These are phyloP conservation scores for Auriscalpium microsporum DNA, from an alignment of 768 basidiomycete species.

Conservation along the genomic window DNA sequence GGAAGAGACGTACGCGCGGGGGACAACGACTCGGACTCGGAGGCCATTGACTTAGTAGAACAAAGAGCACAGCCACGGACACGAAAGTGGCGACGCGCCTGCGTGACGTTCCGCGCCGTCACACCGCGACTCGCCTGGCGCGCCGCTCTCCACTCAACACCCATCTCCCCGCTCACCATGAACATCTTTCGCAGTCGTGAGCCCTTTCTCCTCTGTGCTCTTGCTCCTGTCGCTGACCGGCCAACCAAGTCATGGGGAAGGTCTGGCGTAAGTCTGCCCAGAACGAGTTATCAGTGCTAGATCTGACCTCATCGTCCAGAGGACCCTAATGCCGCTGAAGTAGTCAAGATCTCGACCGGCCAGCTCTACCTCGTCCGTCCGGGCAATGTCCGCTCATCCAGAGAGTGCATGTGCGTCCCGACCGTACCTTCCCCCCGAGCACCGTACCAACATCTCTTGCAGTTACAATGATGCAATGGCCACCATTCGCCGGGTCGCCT, in stretches of 20 bases:
- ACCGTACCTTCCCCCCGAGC: background rate
- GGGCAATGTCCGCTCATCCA: conserved; percentile 80
- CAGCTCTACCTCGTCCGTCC: conserved; percentile 88
- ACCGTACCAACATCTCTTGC: background rate
- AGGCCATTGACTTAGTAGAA: no score
- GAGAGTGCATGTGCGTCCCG: conserved; percentile 89
- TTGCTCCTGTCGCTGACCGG: conserved; percentile 17
- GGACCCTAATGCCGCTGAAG: conserved; percentile 90
- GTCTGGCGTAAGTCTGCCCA: conserved; percentile 76
- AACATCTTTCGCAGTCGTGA: conserved; percentile 78
- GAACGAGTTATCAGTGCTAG: background rate
- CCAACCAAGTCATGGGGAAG: conserved; percentile 66
- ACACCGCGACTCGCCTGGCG: conserved; percentile 17
- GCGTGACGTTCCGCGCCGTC: conserved; percentile 12
- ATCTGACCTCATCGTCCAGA: conserved; percentile 42
- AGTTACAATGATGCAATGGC: conserved; percentile 96
- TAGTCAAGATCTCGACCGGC: conserved; percentile 88
- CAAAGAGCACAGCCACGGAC: background rate
- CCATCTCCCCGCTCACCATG: conserved; percentile 38
- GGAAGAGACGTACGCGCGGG: no score
- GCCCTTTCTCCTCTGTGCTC: conserved; percentile 23
- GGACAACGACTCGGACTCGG: no score
- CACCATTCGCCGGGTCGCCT: conserved; percentile 78
- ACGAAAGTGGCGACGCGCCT: conserved; percentile 1
- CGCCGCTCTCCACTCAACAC: conserved; percentile 2